Evolutionary conservation across 2,329 filamentous ascomycete species (phyloP).

Genomic region (Macrophomina pseudophaseolina): DNA sequence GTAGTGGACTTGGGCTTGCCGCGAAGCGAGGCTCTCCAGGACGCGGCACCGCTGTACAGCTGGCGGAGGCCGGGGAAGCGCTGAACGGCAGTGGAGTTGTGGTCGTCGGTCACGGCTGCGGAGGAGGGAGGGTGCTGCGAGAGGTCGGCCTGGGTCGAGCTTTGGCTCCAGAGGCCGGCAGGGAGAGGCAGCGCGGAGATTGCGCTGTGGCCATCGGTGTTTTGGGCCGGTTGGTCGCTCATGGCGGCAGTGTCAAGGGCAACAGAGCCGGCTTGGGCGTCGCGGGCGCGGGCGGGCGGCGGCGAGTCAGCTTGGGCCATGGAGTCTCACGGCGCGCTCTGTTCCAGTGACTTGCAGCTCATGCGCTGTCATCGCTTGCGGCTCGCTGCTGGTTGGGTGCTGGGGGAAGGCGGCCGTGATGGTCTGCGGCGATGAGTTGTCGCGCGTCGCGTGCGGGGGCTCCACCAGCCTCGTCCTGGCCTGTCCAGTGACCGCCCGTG

Average conservation of each 20-base stretch:
- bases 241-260: neutral
- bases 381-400: conserved; percentile 24
- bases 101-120: neutral
- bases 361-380: conserved; percentile 24
- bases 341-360: conserved; percentile 20
- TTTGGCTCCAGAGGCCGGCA: conserved; percentile 1
- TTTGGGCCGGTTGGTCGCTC: conserved; percentile 8
- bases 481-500: conserved; percentile 1
- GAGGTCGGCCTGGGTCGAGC: neutral
- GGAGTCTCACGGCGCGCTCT: conserved; percentile 15
- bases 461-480: neutral
- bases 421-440: conserved; percentile 24
- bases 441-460: conserved; percentile 3
- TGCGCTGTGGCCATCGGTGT: conserved; percentile 12
- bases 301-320: conserved; percentile 23
- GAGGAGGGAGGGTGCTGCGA: neutral
- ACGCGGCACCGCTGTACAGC: conserved; percentile 22
- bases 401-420: neutral
- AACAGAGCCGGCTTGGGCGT: neutral
- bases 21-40: conserved; percentile 21
- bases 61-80: conserved; percentile 23
- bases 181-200: neutral
- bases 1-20: conserved; percentile 41
- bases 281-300: neutral
- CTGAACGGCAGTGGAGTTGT: neutral